These are phyloP conservation scores for Sphagnum tenellum DNA, from an alignment of 225 moss, liverwort and hornwort genomes.

Conservation along the genomic window DNA sequence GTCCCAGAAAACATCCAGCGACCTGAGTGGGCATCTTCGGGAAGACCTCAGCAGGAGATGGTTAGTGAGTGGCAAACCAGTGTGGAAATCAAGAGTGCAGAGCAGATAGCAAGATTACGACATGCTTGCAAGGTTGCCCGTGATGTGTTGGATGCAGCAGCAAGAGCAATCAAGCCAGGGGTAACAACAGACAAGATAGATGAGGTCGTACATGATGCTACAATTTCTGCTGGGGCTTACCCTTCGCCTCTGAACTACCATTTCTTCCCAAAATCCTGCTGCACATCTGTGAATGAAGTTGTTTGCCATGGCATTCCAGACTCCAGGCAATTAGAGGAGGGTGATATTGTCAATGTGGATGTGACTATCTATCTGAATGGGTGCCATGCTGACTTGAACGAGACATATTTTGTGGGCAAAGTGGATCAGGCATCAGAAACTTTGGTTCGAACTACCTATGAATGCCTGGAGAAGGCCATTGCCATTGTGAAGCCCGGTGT, in stretches of 20 bases:
- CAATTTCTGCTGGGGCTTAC: slow-evolving; percentile 79
- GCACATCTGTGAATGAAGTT: slow-evolving; percentile 97
- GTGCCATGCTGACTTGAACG: slow-evolving; percentile 92
- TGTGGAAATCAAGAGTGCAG: slow-evolving; percentile 86
- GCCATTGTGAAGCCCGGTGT: slow-evolving; percentile 91
- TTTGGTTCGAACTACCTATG: slow-evolving; percentile 82
- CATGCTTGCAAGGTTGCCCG: slow-evolving; percentile 76
- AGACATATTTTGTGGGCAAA: slow-evolving; percentile 87
- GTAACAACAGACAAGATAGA: slow-evolving; percentile 94
- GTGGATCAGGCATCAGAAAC: slow-evolving; percentile 71
- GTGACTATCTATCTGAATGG: slow-evolving; percentile 72
- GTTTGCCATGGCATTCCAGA: slow-evolving; percentile 98
- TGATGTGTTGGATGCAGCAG: slow-evolving; percentile 75
- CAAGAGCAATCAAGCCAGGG: slow-evolving; percentile 76
- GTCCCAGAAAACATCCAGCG: slow-evolving; percentile 75
- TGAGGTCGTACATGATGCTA: slow-evolving; percentile 80
- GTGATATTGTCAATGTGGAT: slow-evolving; percentile 91
- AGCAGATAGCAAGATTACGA: slow-evolving; percentile 66
- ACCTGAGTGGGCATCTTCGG: slow-evolving; percentile 90
- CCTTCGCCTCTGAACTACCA: slow-evolving; percentile 98
- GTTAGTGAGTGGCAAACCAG: slow-evolving; percentile 84
- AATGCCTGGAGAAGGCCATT: slow-evolving; percentile 88
- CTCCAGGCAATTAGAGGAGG: slow-evolving; percentile 85
- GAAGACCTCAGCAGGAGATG: slow-evolving; percentile 48
- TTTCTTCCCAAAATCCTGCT: slow-evolving; percentile 91